Evolutionary conservation across 2,329 filamentous ascomycete species (phyloP).

Genomic region (Alternaria postmessia): DNA sequence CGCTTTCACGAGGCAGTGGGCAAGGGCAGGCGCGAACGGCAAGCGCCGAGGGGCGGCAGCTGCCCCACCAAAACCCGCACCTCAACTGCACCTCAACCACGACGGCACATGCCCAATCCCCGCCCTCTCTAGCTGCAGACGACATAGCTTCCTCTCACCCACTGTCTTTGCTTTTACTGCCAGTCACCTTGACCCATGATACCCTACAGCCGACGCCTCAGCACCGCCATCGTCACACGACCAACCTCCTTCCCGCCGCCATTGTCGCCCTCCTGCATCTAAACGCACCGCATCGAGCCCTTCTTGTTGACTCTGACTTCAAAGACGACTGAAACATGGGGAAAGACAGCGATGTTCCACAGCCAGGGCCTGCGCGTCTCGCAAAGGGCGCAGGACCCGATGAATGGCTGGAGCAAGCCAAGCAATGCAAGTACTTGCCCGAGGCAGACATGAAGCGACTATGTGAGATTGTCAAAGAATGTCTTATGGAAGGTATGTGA

Average conservation of each 20-base stretch:
- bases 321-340: slow-evolving; percentile 48
- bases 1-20: slow-evolving; percentile 12
- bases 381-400: slow-evolving; percentile 85
- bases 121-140: background rate
- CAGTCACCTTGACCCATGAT: slow-evolving; percentile 26
- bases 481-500: slow-evolving; percentile 88
- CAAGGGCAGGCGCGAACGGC: slow-evolving; percentile 16
- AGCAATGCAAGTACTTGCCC: slow-evolving; percentile 95
- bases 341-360: slow-evolving; percentile 72
- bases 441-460: slow-evolving; percentile 98
- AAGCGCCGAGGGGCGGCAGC: slow-evolving; percentile 28
- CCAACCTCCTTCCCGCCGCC: slow-evolving; percentile 21
- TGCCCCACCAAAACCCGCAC: slow-evolving; percentile 15
- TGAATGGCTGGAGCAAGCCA: slow-evolving; percentile 96
- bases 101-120: background rate
- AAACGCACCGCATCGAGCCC: background rate
- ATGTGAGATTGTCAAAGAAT: slow-evolving; percentile 98
- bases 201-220: slow-evolving; percentile 30
- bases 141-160: slow-evolving; percentile 7
- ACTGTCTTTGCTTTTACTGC: slow-evolving; percentile 9
- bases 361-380: slow-evolving; percentile 88
- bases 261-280: slow-evolving; percentile 10
- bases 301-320: background rate
- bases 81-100: slow-evolving; percentile 12
- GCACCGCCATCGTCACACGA: slow-evolving; percentile 44